Conservation (phyloP, 805 yeast genomes). For the Brettanomyces anomalus region DNA sequence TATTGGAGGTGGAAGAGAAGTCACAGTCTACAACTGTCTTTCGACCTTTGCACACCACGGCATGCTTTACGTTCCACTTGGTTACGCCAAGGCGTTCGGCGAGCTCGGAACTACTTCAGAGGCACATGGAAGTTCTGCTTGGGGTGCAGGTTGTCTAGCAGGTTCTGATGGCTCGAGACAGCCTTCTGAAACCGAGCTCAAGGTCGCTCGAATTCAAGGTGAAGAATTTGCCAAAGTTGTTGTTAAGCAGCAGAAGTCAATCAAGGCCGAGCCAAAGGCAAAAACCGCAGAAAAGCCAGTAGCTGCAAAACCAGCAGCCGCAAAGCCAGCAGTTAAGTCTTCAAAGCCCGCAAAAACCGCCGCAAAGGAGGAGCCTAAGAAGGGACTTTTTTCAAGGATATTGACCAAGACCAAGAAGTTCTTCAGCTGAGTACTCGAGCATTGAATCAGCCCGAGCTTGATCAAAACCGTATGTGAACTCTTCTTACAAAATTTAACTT, state of each 20-base stretch:
- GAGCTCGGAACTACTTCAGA: constrained; percentile 50
- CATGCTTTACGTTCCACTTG: constrained; percentile 66
- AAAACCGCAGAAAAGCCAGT: neutral
- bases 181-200: constrained; percentile 54
- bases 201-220: constrained; percentile 64
- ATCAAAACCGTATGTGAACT: too few relatives aligned
- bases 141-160: constrained; percentile 83
- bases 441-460: too few relatives aligned
- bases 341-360: neutral
- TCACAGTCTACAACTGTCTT: constrained; percentile 50
- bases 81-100: constrained; percentile 52
- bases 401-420: neutral
- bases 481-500: too few relatives aligned
- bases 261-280: neutral
- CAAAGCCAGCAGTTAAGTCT: constrained; percentile 3
- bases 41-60: constrained; percentile 69
- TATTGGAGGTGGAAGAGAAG: constrained; percentile 70
- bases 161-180: constrained; percentile 68
- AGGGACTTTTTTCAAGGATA: constrained; percentile 1
- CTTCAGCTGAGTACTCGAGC: too few relatives aligned
- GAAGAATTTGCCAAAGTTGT: constrained; percentile 44
- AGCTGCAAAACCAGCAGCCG: neutral
- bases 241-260: constrained; percentile 19
- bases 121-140: constrained; percentile 74
- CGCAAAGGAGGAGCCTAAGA: constrained; percentile 1